phyloP scores from a whole-genome alignment of 345 rosid genomes.

The Melaleuca alternifolia region DNA sequence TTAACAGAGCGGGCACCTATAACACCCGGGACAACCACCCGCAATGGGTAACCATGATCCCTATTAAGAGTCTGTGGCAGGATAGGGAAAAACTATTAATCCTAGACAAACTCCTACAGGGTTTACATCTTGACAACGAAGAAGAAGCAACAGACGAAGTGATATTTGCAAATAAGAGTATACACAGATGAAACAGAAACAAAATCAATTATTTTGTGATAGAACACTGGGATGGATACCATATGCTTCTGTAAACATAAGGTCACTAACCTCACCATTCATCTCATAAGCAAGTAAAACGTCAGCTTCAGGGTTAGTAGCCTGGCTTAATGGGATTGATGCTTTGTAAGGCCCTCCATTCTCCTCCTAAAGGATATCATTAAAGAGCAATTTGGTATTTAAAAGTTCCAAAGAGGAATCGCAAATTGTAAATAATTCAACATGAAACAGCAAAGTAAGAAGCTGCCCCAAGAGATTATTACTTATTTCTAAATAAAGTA shows the following conservation, averaged over 20 bases:
- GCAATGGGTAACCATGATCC: constrained; percentile 88
- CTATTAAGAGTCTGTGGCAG: constrained; percentile 63
- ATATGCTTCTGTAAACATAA: background rate
- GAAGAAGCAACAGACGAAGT: background rate
- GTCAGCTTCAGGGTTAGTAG: constrained; percentile 87
- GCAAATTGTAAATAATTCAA: constrained; percentile 36
- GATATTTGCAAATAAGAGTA: background rate
- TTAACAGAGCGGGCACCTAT: constrained; percentile 99
- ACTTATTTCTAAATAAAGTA: background rate
- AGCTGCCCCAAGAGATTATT: background rate
- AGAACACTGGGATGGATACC: background rate
- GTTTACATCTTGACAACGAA: background rate
- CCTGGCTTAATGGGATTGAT: constrained; percentile 77
- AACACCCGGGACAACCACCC: constrained; percentile 92
- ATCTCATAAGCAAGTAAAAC: constrained; percentile 95
- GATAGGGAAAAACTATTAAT: background rate
- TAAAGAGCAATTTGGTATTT: background rate
- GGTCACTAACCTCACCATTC: constrained; percentile 78
- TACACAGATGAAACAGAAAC: no score
- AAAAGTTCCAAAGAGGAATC: constrained; percentile 73
- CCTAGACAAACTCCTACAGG: background rate
- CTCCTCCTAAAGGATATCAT: constrained; percentile 58
- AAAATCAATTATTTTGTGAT: no score
- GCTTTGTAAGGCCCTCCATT: constrained; percentile 99
- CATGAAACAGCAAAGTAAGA: background rate